Evolutionary conservation across 805 yeast species (phyloP), one percentile per base, ranked within the genome.

Genomic region (Yamadazyma endophytica): DNA sequence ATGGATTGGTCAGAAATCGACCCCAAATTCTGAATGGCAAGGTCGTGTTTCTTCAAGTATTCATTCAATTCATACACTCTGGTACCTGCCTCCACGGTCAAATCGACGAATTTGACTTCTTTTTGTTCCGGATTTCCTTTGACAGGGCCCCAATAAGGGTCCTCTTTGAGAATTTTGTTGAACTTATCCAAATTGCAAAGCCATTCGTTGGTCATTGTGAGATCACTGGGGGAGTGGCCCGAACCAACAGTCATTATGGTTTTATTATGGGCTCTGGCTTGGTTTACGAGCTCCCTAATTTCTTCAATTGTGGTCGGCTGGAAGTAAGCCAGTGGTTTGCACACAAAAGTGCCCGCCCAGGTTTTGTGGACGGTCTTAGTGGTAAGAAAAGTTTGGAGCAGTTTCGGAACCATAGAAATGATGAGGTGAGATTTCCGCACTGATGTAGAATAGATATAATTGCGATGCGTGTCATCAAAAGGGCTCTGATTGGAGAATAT

Each of bases 51-150:
- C 16, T 76, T 80, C 39, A 90, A 66, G 38, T 68, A 67, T 8
- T 77, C 77, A 54, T 84, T 87, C 50, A 90, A 60, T 52, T 85
- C 82, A 50, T 67, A 79, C 9, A 90, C 62, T 39, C 96, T 68
- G 33, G 85, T 70, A 17, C 98, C 98, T 0, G 96, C 95, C 56
- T 90, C 95, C n/a, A 88, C 96, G 0, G 92, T 82, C 32, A 90
- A 78, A 58, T 90, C 97, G 6, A 94, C 83, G 54, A 67, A 90
- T 39, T 77, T 69, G 7, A 79, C 79, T 39, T 64, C 70, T 18
- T 42, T 33, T 22, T 44, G 43, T 3, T 20, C 28, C n/a, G 33
- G 9, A n/a, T 35, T 32, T 20, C 43, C 49, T 17, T 37, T 39
- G 4, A 49, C 29, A 1, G 66, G 63, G n/a, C 77, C 73, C 14